Evolutionary conservation across 2,329 filamentous ascomycete species (phyloP).

Genomic region (Colletotrichum costaricense): DNA sequence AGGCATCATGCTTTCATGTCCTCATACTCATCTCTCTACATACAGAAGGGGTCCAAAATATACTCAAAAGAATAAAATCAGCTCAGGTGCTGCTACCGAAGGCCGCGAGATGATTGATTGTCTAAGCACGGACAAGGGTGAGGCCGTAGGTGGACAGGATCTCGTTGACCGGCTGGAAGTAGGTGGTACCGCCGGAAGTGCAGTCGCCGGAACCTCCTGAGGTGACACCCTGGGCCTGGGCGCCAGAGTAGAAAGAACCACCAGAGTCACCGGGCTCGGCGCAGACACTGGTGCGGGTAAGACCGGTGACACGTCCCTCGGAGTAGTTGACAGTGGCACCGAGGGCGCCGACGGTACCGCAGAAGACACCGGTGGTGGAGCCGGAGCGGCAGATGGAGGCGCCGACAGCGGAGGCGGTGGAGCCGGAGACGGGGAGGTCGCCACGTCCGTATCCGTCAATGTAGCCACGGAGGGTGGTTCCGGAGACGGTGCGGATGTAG

Average conservation of each 20-base stretch:
- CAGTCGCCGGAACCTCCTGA: slow-evolving; percentile 54
- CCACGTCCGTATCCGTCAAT: slow-evolving; percentile 49
- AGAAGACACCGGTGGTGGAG: slow-evolving; percentile 53
- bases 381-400: slow-evolving; percentile 54
- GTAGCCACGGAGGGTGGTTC: slow-evolving; percentile 46
- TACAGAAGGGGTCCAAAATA: not conserved
- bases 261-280: slow-evolving; percentile 55
- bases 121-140: slow-evolving; percentile 41
- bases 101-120: not conserved
- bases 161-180: slow-evolving; percentile 55
- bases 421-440: slow-evolving; percentile 48
- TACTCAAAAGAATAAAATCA: not conserved
- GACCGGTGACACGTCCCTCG: slow-evolving; percentile 51
- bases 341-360: slow-evolving; percentile 48
- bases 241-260: slow-evolving; percentile 51
- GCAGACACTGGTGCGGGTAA: slow-evolving; percentile 53
- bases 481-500: slow-evolving; percentile 48
- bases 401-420: slow-evolving; percentile 48
- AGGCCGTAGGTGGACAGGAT: slow-evolving; percentile 52
- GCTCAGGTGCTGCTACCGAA: not conserved
- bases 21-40: not conserved
- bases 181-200: slow-evolving; percentile 48
- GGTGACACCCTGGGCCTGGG: slow-evolving; percentile 55
- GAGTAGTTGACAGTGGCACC: slow-evolving; percentile 51
- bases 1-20: not conserved